Evolutionary conservation across 306 rosid genomes (phyloP).

Genomic region (Oxytropis ochrocephala): DNA sequence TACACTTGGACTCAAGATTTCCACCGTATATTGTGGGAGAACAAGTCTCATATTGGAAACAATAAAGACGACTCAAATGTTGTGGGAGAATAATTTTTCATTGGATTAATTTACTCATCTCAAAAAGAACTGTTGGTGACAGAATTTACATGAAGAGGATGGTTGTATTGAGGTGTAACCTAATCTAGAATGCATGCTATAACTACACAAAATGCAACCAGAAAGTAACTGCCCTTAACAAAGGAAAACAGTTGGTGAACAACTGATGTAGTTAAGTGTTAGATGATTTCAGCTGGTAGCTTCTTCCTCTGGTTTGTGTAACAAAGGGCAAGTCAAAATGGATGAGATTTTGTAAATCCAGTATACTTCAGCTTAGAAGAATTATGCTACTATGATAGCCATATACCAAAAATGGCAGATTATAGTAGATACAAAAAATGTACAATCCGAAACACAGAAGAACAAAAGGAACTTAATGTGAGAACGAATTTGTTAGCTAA

Average conservation of each 20-base stretch:
- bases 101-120: not conserved
- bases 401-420: not conserved
- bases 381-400: not conserved
- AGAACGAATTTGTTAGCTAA: not conserved
- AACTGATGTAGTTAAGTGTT: not conserved
- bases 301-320: not conserved
- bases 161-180: not conserved
- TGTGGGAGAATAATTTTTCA: too few species aligned
- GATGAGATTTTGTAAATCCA: not conserved
- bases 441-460: not conserved
- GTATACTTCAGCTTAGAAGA: slow-evolving; percentile 5
- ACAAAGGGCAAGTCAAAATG: not conserved
- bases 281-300: not conserved
- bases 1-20: too few species aligned
- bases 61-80: too few species aligned
- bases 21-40: too few species aligned
- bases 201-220: not conserved
- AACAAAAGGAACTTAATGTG: not conserved
- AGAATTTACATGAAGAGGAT: not conserved
- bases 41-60: too few species aligned
- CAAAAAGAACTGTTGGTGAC: too few species aligned
- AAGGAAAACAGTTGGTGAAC: not conserved
- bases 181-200: not conserved
- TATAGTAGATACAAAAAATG: not conserved
- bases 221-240: not conserved